Evolutionary conservation across 495 filamentous ascomycete genomes (phyloP), one percentile per base, ranked within the genome.

Genomic region (Aspergillus sparsus): DNA sequence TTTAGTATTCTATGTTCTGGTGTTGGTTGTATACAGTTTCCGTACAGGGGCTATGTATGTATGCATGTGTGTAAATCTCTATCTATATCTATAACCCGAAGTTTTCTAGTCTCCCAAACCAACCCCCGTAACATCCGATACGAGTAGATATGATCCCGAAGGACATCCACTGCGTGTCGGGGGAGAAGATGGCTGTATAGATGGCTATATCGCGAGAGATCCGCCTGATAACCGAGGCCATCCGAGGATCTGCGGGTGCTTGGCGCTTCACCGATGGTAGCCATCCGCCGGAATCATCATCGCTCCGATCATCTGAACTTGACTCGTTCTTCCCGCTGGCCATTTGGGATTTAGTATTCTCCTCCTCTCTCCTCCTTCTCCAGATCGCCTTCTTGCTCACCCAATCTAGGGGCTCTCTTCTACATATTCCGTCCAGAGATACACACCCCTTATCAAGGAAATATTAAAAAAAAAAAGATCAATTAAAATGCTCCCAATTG

Each of bases 401-500:
- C 15, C 6, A 33, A 32, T 6, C 7, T 33, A 44, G 27, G 51
- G 49, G 12, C 21, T 27, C 21, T 27, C 21, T 27, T 27, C 21
- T 27, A 27, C 3, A 27, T 27, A 27, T 27, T 27, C 21, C 21
- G 21, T 27, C 21, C 3, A 27, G 15, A 47, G 27, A 6, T 7
- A 47, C n/a, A 6, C 16, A 15, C 44, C 12, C 9, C 44, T 10
- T 3, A 47, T 47, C 16, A 18, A 47, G 5, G 15, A 16, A 47
- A 18, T 6, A 46, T 8, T 3, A 41, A 44, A 36, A 36, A 36
- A 13, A 62, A 59, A 44, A 11, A 52, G 35, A 39, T 53, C 35
- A 32, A 54, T 3, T 64, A 62, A 58, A 56, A 80, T 80, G 76
- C 75, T 82, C 41, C 72, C 72, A 13, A 68, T 76, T 47, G 71